Percentiles rank a stretch among this genome's conserved stretches.
phyloP scores from a whole-genome alignment of 495 filamentous ascomycete genomes.

The Margaritispora aquatica region DNA sequence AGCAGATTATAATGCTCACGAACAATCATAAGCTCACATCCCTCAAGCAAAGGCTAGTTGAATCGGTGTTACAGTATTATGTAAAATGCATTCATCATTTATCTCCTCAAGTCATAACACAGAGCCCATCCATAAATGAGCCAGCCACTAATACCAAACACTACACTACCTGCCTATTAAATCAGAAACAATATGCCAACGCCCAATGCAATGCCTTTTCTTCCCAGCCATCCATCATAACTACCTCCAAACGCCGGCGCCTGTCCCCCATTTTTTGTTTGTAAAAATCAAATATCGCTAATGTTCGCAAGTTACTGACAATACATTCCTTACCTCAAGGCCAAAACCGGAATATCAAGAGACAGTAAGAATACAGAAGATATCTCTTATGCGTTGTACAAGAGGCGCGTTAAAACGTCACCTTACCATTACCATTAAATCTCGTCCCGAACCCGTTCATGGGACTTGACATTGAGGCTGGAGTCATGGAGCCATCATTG shows the following conservation, averaged over 20 bases:
- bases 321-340: slow-evolving; percentile 7
- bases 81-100: not conserved
- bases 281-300: not conserved
- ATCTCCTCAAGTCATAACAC: not conserved
- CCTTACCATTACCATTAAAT: slow-evolving; percentile 23
- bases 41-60: too few species aligned
- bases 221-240: too few species aligned
- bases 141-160: not conserved
- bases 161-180: too few species aligned
- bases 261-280: too few species aligned
- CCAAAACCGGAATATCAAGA: slow-evolving; percentile 2
- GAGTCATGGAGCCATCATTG: slow-evolving; percentile 21
- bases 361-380: too few species aligned
- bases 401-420: slow-evolving; percentile 14
- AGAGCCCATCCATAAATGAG: not conserved
- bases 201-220: slow-evolving; percentile 8
- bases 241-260: not conserved
- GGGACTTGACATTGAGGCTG: slow-evolving; percentile 18
- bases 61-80: too few species aligned
- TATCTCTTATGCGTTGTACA: not conserved
- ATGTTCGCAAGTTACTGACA: slow-evolving; percentile 8
- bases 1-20: too few species aligned
- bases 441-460: slow-evolving; percentile 14
- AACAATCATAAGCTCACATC: too few species aligned
- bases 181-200: slow-evolving; percentile 10